A percentile compares a stretch with the other conserved stretches of the same genome.
These are phyloP conservation scores for Xylaria sp. DNA, from an alignment of 2,329 filamentous ascomycete genomes.

Conservation along the genomic window DNA sequence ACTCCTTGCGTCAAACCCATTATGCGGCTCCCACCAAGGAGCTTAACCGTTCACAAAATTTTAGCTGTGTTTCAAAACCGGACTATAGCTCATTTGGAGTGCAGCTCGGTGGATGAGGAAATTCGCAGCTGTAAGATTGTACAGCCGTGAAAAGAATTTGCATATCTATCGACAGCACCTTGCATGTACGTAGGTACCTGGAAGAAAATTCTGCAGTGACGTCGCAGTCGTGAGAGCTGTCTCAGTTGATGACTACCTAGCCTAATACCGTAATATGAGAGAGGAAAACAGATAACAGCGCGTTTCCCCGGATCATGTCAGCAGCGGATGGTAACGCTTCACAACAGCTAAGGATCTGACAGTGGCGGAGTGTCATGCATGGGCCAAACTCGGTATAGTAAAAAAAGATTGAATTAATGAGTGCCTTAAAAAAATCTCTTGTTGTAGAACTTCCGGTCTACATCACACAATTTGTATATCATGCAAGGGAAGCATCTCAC, in stretches of 20 bases:
- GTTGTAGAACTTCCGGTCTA: too few relatives aligned
- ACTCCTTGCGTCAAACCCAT: neutral
- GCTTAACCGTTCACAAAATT: neutral
- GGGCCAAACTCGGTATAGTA: neutral
- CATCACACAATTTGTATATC: too few relatives aligned
- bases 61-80: neutral
- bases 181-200: neutral
- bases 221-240: conserved; percentile 16
- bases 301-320: neutral
- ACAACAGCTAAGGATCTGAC: conserved; percentile 2
- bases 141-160: neutral
- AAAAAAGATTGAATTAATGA: neutral
- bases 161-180: neutral
- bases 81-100: neutral
- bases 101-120: neutral
- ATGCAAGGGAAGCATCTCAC: neutral
- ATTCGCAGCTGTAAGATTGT: neutral
- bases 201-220: conserved; percentile 10
- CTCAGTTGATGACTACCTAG: neutral
- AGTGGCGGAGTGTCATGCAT: conserved; percentile 13
- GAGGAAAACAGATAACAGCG: neutral
- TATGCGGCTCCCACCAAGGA: neutral
- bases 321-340: neutral
- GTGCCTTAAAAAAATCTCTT: too few relatives aligned
- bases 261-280: neutral